phyloP scores from a whole-genome alignment of 768 basidiomycete genomes.

The Chlorophyllum brunneum region DNA sequence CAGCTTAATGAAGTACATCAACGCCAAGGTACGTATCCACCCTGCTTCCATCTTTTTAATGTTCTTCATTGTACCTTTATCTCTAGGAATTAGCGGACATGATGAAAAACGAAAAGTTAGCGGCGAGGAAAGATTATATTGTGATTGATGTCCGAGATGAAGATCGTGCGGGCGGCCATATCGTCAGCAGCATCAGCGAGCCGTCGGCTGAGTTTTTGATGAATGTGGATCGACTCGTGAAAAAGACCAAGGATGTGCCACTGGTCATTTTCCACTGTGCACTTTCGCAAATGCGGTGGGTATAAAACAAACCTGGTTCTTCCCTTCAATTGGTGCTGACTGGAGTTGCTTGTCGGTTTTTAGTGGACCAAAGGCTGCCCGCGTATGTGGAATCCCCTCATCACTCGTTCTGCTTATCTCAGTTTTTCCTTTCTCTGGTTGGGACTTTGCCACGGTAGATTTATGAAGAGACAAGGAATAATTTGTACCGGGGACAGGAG shows the following conservation, averaged over 20 bases:
- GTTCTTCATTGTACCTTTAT: not conserved
- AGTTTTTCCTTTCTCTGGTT: not conserved
- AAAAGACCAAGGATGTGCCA: conserved; percentile 56
- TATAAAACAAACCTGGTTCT: conserved; percentile 16
- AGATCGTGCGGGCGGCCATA: conserved; percentile 77
- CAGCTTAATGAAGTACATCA: conserved; percentile 20
- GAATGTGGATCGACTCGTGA: conserved; percentile 55
- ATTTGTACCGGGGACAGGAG: conserved; percentile 39
- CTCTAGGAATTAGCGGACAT: conserved; percentile 65
- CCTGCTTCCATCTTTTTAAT: not conserved
- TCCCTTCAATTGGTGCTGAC: conserved; percentile 9
- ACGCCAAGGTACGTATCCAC: conserved; percentile 19
- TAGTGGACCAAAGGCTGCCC: conserved; percentile 78
- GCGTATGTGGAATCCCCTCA: conserved; percentile 46
- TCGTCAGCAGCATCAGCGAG: conserved; percentile 56
- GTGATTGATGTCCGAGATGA: conserved; percentile 86
- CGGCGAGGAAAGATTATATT: conserved; percentile 60
- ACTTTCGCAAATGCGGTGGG: conserved; percentile 73
- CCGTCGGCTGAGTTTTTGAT: conserved; percentile 60
- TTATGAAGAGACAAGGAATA: conserved; percentile 60
- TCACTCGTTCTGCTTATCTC: not conserved
- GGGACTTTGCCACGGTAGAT: conserved; percentile 37
- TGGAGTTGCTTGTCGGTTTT: not conserved
- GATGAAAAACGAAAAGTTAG: conserved; percentile 59
- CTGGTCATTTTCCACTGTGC: conserved; percentile 76